Conservation (phyloP, 106 monocot genomes). For the Triglochin maritima region DNA sequence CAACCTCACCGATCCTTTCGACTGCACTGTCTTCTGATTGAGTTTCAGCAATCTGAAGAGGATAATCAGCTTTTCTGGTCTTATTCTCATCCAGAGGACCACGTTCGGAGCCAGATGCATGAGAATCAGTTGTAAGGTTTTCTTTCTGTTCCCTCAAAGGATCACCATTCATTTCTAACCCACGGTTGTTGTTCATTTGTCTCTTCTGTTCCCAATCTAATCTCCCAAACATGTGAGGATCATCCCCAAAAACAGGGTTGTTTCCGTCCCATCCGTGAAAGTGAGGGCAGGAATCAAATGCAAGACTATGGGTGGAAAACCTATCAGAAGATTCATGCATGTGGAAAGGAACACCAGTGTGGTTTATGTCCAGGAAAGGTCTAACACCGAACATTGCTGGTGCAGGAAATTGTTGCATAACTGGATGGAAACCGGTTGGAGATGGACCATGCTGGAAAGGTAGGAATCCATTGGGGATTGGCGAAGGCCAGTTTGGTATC, state of each 20-base stretch:
- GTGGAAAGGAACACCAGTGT: conserved; percentile 45
- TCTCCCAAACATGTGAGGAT: conserved; percentile 41
- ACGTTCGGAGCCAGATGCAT: conserved; percentile 20
- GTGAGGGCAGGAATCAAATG: conserved; percentile 45
- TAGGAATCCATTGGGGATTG: conserved; percentile 63
- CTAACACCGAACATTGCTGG: conserved; percentile 67
- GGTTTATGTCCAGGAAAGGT: conserved; percentile 47
- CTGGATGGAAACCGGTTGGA: conserved; percentile 47
- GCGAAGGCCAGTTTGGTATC: conserved; percentile 42
- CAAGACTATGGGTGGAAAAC: conserved; percentile 52
- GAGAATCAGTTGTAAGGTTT: conserved; percentile 16
- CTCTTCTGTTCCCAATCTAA: conserved; percentile 57
- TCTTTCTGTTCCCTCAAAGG: conserved; percentile 42
- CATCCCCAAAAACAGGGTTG: conserved; percentile 32
- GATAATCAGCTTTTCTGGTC: conserved; percentile 11
- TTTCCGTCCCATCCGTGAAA: conserved; percentile 63
- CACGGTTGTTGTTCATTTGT: conserved; percentile 18
- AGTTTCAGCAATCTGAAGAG: conserved; percentile 16
- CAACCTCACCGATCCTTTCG: neutral
- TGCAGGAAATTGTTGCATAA: conserved; percentile 42
- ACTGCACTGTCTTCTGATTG: conserved; percentile 4
- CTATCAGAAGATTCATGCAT: conserved; percentile 51
- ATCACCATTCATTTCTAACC: conserved; percentile 33
- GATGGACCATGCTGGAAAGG: conserved; percentile 62
- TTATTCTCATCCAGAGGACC: conserved; percentile 29